phyloP scores from a whole-genome alignment of 1,284 basidiomycete genomes.

The Fistulinella staudtii region DNA sequence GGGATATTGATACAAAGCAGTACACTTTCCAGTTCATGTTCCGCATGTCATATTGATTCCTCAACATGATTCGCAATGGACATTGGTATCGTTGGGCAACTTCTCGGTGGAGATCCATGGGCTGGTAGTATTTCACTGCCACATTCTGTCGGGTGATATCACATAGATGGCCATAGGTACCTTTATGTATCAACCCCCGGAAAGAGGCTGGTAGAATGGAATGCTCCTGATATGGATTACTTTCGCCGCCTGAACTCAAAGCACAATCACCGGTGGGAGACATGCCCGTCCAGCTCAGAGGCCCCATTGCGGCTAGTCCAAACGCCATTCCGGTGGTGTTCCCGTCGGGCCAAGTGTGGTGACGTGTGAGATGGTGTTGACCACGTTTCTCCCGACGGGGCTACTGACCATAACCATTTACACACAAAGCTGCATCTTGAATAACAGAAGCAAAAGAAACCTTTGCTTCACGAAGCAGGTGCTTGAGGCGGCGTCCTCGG shows the following conservation, averaged over 20 bases:
- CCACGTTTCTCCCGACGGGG: background rate
- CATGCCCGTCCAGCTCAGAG: no score
- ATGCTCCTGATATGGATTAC: slow-evolving; percentile 6
- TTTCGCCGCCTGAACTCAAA: slow-evolving; percentile 10
- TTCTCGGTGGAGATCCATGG: no score
- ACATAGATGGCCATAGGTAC: background rate
- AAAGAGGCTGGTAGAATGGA: background rate
- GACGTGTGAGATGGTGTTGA: no score
- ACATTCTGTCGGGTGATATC: background rate
- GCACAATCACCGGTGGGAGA: background rate
- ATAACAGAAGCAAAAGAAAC: no score
- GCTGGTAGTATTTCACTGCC: no score
- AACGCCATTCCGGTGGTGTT: no score
- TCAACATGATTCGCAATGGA: slow-evolving; percentile 20
- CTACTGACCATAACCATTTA: slow-evolving; percentile 4
- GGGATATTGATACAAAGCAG: slow-evolving; percentile 96
- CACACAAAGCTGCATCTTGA: no score
- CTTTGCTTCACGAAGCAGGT: no score
- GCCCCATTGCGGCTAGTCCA: no score
- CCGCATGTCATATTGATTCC: slow-evolving; percentile 44
- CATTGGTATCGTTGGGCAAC: no score
- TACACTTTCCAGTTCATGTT: slow-evolving; percentile 96
- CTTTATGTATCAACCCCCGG: slow-evolving; percentile 2
- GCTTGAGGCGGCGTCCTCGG: background rate
- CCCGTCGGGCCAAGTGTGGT: no score